These are phyloP conservation scores for Colletotrichum coccodes DNA, from an alignment of 2,329 filamentous ascomycete genomes.

Conservation along the genomic window DNA sequence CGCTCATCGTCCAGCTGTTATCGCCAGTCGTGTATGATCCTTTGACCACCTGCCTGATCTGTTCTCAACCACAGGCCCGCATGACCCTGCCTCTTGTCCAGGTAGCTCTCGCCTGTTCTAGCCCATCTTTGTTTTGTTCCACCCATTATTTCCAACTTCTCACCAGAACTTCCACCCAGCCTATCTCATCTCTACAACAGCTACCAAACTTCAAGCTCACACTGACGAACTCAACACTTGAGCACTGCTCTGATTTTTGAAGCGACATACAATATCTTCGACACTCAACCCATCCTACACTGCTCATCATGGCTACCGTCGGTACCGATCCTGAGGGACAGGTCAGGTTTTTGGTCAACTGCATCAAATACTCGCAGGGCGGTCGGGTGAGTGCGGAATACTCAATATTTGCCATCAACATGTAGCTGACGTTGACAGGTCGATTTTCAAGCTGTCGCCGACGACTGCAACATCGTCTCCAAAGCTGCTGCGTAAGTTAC, in stretches of 20 bases:
- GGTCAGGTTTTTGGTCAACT: slow-evolving; percentile 73
- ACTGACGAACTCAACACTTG: neutral
- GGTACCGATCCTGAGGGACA: slow-evolving; percentile 60
- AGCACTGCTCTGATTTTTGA: neutral
- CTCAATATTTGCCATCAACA: neutral
- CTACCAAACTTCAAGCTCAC: neutral
- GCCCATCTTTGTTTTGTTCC: neutral
- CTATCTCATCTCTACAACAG: neutral
- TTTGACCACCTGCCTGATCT: neutral
- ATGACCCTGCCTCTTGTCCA: neutral
- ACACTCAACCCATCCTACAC: neutral
- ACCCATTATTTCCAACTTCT: neutral
- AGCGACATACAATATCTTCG: neutral
- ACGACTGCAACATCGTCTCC: slow-evolving; percentile 69
- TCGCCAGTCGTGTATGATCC: neutral
- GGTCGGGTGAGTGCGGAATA: slow-evolving; percentile 62
- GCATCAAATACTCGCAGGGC: slow-evolving; percentile 68
- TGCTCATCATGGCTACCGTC: slow-evolving; percentile 29
- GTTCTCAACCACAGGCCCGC: neutral
- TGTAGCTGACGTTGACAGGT: slow-evolving; percentile 55
- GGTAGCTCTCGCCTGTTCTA: neutral
- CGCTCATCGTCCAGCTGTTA: neutral
- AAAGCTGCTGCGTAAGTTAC: slow-evolving; percentile 76
- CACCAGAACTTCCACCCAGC: neutral
- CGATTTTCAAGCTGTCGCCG: slow-evolving; percentile 72